A percentile compares a stretch with the other conserved stretches of the same genome.
Conservation (phyloP, 306 rosid species). For the Cucurbita ficifolia region DNA sequence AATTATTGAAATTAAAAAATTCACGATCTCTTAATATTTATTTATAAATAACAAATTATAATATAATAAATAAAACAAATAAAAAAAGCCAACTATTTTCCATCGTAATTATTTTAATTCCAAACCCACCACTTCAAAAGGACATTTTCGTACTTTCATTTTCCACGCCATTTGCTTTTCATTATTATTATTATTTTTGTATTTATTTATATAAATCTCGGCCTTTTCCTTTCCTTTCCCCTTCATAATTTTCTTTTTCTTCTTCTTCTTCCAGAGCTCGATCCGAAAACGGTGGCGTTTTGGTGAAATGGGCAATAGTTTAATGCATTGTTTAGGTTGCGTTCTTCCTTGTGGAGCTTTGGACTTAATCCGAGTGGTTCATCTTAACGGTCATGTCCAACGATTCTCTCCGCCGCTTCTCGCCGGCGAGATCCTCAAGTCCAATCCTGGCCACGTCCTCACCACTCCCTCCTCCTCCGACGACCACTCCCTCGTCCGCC, state of each 20-base stretch:
- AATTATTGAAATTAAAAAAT: background rate
- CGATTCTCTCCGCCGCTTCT: slow-evolving; percentile 53
- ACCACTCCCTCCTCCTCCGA: slow-evolving; percentile 60
- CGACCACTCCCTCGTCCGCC: slow-evolving; percentile 53
- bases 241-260: background rate
- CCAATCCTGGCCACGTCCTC: slow-evolving; percentile 69
- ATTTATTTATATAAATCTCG: background rate
- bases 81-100: background rate
- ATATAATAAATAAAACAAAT: background rate
- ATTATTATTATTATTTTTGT: background rate
- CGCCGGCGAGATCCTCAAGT: slow-evolving; percentile 62
- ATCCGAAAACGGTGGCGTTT: background rate
- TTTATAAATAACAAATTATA: background rate
- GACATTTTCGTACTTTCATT: slow-evolving; percentile 1
- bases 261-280: background rate
- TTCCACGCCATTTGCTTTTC: background rate
- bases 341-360: slow-evolving; percentile 91
- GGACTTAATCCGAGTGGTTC: slow-evolving; percentile 80
- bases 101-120: background rate
- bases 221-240: background rate
- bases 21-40: background rate
- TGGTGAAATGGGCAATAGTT: slow-evolving; percentile 62
- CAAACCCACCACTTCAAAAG: background rate
- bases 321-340: slow-evolving; percentile 91
- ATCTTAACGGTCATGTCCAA: slow-evolving; percentile 68